phyloP scores from a whole-genome alignment of 192 early-diverging fungal species.

The Backusella sp. region DNA sequence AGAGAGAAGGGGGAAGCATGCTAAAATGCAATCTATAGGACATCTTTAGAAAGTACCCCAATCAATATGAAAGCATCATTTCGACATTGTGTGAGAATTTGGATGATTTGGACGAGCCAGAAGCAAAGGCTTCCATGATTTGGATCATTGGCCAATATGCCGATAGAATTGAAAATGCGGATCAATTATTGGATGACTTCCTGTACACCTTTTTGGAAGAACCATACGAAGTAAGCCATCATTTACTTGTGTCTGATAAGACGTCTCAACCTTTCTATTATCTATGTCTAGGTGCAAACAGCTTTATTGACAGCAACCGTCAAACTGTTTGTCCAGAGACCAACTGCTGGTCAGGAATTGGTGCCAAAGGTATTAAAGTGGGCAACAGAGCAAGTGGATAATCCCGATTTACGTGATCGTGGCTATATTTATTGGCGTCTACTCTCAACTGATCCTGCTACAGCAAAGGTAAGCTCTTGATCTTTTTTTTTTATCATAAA shows the following conservation, averaged over 20 bases:
- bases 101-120: constrained; percentile 94
- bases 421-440: constrained; percentile 98
- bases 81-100: constrained; percentile 92
- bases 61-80: constrained; percentile 94
- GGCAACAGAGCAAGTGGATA: constrained; percentile 93
- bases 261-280: not conserved
- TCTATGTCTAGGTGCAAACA: constrained; percentile 77
- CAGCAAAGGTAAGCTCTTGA: constrained; percentile 60
- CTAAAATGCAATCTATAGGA: constrained; percentile 53
- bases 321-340: constrained; percentile 94
- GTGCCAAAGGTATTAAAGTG: constrained; percentile 93
- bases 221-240: constrained; percentile 55
- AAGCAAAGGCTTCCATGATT: constrained; percentile 97
- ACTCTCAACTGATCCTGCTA: constrained; percentile 90
- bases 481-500: too few relatives aligned
- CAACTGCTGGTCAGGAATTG: constrained; percentile 86
- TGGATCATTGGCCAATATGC: constrained; percentile 99
- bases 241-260: not conserved
- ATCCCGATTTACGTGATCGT: constrained; percentile 96
- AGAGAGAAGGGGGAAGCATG: not conserved
- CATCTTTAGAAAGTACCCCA: constrained; percentile 98
- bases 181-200: constrained; percentile 86
- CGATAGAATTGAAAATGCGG: constrained; percentile 95
- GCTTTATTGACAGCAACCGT: constrained; percentile 93
- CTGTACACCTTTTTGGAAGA: constrained; percentile 91